Evolutionary conservation across 1,139 yeast genomes (phyloP), one percentile per base, ranked within the genome.

Genomic region (Nakaseomyces bracarensis): DNA sequence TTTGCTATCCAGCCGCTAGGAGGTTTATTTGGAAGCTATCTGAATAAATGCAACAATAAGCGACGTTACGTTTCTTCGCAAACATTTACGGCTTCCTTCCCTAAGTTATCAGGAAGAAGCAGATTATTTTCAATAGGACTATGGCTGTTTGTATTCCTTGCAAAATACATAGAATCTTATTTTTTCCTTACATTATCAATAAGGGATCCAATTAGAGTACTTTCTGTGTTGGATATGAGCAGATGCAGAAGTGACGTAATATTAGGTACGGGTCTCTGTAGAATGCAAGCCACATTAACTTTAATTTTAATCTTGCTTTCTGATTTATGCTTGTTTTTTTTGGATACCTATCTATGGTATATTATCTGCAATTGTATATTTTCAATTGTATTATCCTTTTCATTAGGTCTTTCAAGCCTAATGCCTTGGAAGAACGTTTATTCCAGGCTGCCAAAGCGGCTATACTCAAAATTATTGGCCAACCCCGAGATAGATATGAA

Each of bases 261-360:
- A 14, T 48, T 82, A 3, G 80, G 82, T 0, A 61, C 60, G 1
- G 37, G 64, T 8, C 46, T 85, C 1, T 86, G 95, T 57, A 54
- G 56, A 19, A 64, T 72, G 39, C 93, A 84, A 46, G 78, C 87
- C 0, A 66, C 64, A 38, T 57, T 83, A 8, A 68, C 80, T 0
- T 60, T 86, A 30, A 64, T 64, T 0, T 61, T 82, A 38, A 74
- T 85, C 58, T 65, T 72, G 30, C 46, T 79, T 15, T 79, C 89
- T 0, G 91, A 85, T 58, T 66, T 84, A 61, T 71, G 82, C 1
- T 66, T 86, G 36, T 86, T 84, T 58, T 83, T 86, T 54, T 68
- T 86, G 46, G 96, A 86, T 54, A 85, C 95, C 1, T 86, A 86
- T 52, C 70, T 86, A 27, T 86, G 96, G 96, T 86, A 85, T 56